Evolutionary conservation across 768 basidiomycete genomes (phyloP).

Genomic region (Agaricus blazei): DNA sequence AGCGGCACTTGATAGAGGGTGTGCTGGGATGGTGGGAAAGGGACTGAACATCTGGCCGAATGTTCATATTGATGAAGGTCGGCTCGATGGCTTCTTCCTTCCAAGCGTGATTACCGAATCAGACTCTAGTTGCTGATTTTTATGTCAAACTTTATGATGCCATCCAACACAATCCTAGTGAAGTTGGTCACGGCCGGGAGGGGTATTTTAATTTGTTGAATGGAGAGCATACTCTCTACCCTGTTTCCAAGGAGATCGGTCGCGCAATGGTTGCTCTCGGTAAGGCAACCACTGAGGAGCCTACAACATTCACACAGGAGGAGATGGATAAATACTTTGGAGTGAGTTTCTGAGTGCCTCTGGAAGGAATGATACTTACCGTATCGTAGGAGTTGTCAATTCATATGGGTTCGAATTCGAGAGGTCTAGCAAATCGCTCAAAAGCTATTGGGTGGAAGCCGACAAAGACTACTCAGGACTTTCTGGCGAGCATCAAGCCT

Average conservation of each 20-base stretch:
- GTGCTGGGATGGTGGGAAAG: slow-evolving; percentile 45
- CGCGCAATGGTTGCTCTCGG: slow-evolving; percentile 33
- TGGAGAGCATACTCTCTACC: slow-evolving; percentile 36
- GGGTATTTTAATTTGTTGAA: slow-evolving; percentile 49
- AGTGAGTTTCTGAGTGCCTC: slow-evolving; percentile 9
- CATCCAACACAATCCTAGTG: slow-evolving; percentile 19
- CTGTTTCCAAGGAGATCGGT: slow-evolving; percentile 32
- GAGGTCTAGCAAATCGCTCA: slow-evolving; percentile 37
- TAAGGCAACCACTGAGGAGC: slow-evolving; percentile 29
- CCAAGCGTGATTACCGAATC: not conserved
- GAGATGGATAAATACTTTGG: slow-evolving; percentile 36
- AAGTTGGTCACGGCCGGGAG: slow-evolving; percentile 33
- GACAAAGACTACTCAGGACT: slow-evolving; percentile 39
- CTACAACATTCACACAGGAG: slow-evolving; percentile 41
- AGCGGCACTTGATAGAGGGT: slow-evolving; percentile 34
- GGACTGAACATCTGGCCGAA: slow-evolving; percentile 52
- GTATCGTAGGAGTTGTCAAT: slow-evolving; percentile 7
- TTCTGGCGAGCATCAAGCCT: slow-evolving; percentile 40
- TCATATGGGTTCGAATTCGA: slow-evolving; percentile 30
- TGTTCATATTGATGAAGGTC: slow-evolving; percentile 51
- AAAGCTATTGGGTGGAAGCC: slow-evolving; percentile 50
- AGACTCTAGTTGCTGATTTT: slow-evolving; percentile 35
- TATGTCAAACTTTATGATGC: slow-evolving; percentile 37
- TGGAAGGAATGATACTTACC: not conserved
- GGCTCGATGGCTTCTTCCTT: not conserved